A percentile compares a stretch with the other conserved stretches of the same genome.
Evolutionary conservation across 495 filamentous ascomycete genomes (phyloP).

Genomic region (Penicillium manginii): DNA sequence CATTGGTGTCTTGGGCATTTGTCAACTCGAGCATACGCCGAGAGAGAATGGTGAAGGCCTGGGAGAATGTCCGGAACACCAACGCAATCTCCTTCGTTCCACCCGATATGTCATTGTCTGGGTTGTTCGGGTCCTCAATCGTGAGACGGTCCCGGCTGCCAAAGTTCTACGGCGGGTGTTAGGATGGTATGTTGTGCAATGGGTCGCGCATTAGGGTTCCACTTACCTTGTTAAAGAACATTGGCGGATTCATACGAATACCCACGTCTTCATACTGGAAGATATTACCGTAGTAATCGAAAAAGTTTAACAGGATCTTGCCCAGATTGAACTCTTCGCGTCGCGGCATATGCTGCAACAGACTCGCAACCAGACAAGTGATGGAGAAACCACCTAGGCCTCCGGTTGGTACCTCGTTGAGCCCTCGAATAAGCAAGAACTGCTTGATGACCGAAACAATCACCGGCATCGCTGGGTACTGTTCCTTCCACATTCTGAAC

Average conservation of each 20-base stretch:
- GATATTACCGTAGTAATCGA: conserved; percentile 82
- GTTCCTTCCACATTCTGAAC: conserved; percentile 74
- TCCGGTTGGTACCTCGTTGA: conserved; percentile 88
- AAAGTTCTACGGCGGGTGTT: conserved; percentile 11
- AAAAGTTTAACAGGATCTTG: conserved; percentile 78
- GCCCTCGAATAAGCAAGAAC: conserved; percentile 80
- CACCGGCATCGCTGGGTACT: conserved; percentile 81
- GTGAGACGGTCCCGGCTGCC: conserved; percentile 59
- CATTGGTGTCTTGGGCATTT: conserved; percentile 9
- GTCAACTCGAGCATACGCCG: conserved; percentile 53
- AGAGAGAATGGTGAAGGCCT: conserved; percentile 61
- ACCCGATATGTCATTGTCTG: conserved; percentile 82
- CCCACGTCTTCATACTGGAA: conserved; percentile 69
- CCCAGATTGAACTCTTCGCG: conserved; percentile 69
- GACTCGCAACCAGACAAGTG: conserved; percentile 87
- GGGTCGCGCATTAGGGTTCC: neutral
- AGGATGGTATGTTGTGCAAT: too few relatives aligned
- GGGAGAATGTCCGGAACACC: conserved; percentile 66
- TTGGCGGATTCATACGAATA: conserved; percentile 74
- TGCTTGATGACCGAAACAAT: conserved; percentile 90
- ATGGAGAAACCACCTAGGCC: conserved; percentile 95
- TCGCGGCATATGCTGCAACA: conserved; percentile 77
- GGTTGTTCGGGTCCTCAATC: conserved; percentile 88
- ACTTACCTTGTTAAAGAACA: conserved; percentile 72
- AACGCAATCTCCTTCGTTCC: conserved; percentile 66